These are phyloP conservation scores for Pelargonium nanum DNA, from an alignment of 345 rosid species.

Conservation along the genomic window DNA sequence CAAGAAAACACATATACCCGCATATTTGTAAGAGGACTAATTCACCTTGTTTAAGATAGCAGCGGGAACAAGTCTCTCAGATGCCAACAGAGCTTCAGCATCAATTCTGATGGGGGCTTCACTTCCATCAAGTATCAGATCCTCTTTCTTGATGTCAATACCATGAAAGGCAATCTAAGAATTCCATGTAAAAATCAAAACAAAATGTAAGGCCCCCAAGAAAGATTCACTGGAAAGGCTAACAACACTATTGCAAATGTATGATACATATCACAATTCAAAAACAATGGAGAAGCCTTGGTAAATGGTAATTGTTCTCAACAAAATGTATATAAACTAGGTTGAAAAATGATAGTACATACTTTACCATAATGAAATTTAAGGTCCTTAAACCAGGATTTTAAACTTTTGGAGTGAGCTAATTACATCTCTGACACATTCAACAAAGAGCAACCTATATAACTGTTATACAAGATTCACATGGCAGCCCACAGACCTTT, in stretches of 20 bases:
- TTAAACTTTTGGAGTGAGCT: too few species aligned
- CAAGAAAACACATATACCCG: constrained; percentile 2
- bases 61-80: constrained; percentile 63
- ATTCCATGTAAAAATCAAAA: constrained; percentile 1
- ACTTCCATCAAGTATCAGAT: constrained; percentile 88
- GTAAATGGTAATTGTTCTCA: not conserved
- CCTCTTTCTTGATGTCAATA: constrained; percentile 60
- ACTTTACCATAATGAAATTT: not conserved
- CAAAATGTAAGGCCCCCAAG: constrained; percentile 1
- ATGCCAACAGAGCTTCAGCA: constrained; percentile 65
- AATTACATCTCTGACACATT: too few species aligned
- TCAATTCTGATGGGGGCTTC: constrained; percentile 85
- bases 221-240: not conserved
- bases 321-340: not conserved
- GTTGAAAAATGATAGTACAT: not conserved
- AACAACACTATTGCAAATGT: not conserved
- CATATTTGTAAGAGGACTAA: not conserved
- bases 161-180: constrained; percentile 77
- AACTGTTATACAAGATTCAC: too few species aligned
- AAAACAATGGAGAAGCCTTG: not conserved
- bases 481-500: too few species aligned
- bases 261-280: not conserved
- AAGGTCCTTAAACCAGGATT: too few species aligned
- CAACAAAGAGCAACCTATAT: too few species aligned
- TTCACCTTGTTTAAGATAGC: constrained; percentile 78